phyloP scores from a whole-genome alignment of 2,329 filamentous ascomycete species.

The Trichoderma pleuroti region DNA sequence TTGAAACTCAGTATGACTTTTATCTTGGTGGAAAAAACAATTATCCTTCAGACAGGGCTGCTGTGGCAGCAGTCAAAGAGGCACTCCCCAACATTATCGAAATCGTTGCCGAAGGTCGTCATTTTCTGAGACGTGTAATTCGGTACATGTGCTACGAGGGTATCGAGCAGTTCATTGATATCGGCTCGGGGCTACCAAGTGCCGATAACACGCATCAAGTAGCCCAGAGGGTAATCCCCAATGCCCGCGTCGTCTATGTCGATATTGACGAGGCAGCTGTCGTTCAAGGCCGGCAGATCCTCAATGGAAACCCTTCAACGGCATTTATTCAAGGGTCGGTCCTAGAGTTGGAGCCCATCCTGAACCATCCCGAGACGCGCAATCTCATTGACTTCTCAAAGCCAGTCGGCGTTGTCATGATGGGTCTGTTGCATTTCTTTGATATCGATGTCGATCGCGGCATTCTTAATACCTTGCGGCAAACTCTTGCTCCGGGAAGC shows the following conservation, averaged over 20 bases:
- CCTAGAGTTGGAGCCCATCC: background rate
- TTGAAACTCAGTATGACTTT: background rate
- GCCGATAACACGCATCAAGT: slow-evolving; percentile 14
- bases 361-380: slow-evolving; percentile 1
- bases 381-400: slow-evolving; percentile 13
- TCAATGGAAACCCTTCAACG: background rate
- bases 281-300: background rate
- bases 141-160: slow-evolving; percentile 6
- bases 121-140: background rate
- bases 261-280: background rate
- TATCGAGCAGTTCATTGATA: slow-evolving; percentile 1
- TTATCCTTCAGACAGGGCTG: background rate
- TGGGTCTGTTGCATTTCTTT: slow-evolving; percentile 11
- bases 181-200: slow-evolving; percentile 2
- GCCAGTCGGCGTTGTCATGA: slow-evolving; percentile 10
- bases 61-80: background rate
- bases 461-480: background rate
- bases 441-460: background rate
- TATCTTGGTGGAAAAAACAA: slow-evolving; percentile 11
- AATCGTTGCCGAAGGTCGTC: background rate
- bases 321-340: slow-evolving; percentile 13
- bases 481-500: background rate
- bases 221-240: background rate
- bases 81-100: slow-evolving; percentile 1
- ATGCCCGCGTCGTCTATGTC: slow-evolving; percentile 5